A percentile compares a stretch with the other conserved stretches of the same genome.
Evolutionary conservation across 805 yeast genomes (phyloP).

Genomic region (Pichia pseudocactophila): DNA sequence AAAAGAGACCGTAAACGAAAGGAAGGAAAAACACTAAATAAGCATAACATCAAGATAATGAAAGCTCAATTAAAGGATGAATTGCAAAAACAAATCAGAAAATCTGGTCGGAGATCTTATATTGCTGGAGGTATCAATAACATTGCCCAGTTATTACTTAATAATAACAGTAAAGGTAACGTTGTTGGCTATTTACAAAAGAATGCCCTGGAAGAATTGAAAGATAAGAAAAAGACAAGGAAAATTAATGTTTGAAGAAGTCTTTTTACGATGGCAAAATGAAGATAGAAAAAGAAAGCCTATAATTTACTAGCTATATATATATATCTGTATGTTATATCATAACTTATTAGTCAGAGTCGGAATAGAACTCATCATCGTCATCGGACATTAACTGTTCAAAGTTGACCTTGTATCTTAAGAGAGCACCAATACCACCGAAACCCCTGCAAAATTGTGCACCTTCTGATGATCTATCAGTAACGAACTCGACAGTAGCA

Average conservation of each 20-base stretch:
- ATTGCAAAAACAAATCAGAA: slow-evolving; percentile 47
- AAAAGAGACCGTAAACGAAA: slow-evolving; percentile 53
- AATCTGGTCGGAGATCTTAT: slow-evolving; percentile 59
- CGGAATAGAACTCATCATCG: slow-evolving; percentile 64
- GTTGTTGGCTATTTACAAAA: slow-evolving; percentile 63
- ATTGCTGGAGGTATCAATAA: slow-evolving; percentile 72
- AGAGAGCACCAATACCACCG: slow-evolving; percentile 97
- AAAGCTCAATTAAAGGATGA: slow-evolving; percentile 46
- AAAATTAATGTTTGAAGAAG: too few relatives aligned
- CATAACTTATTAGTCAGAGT: slow-evolving; percentile 22
- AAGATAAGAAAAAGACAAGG: slow-evolving; percentile 18
- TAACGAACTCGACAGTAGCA: slow-evolving; percentile 91
- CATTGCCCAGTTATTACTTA: slow-evolving; percentile 66
- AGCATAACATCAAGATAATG: slow-evolving; percentile 37
- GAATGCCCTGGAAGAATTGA: slow-evolving; percentile 60
- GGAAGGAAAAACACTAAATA: slow-evolving; percentile 42
- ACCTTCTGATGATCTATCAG: slow-evolving; percentile 96
- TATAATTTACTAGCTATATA: neutral
- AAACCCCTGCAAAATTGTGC: slow-evolving; percentile 96
- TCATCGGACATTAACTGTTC: slow-evolving; percentile 87
- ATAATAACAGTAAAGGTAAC: slow-evolving; percentile 50
- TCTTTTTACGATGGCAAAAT: neutral
- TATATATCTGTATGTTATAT: neutral
- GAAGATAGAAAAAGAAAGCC: slow-evolving; percentile 1
- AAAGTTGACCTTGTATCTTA: slow-evolving; percentile 94